These are phyloP conservation scores for Trypanosoma mega DNA, from an alignment of 208 protist genomes.

Conservation along the genomic window DNA sequence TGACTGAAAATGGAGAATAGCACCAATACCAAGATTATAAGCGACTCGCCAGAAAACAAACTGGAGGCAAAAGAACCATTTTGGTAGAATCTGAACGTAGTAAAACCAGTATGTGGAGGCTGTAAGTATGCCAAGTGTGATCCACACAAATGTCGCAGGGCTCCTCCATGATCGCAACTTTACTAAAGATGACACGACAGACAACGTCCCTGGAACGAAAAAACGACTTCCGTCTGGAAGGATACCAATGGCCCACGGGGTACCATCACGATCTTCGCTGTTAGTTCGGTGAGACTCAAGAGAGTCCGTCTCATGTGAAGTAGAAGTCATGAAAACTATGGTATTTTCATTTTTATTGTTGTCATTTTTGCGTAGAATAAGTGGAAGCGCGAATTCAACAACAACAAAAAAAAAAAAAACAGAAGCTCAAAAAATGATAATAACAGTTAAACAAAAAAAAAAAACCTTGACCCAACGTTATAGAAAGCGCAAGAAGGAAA, in stretches of 20 bases:
- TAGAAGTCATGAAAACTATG: no score
- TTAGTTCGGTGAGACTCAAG: slow-evolving; percentile 2
- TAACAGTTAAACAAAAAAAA: not conserved
- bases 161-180: slow-evolving; percentile 49
- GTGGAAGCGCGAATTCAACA: no score
- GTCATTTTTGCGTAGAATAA: no score
- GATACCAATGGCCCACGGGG: slow-evolving; percentile 27
- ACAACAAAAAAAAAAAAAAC: slow-evolving; percentile 3
- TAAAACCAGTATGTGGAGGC: slow-evolving; percentile 40
- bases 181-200: slow-evolving; percentile 47
- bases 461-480: not conserved
- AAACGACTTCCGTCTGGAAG: slow-evolving; percentile 58
- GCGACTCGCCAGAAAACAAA: slow-evolving; percentile 93
- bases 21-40: slow-evolving; percentile 93
- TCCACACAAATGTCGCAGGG: slow-evolving; percentile 55
- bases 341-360: no score
- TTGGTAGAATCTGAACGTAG: slow-evolving; percentile 32
- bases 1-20: slow-evolving; percentile 85
- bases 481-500: not conserved
- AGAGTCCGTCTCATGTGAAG: no score
- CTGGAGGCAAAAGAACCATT: slow-evolving; percentile 78
- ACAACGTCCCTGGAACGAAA: slow-evolving; percentile 65
- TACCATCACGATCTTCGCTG: not conserved
- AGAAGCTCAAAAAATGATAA: slow-evolving; percentile 6
- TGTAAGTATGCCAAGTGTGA: slow-evolving; percentile 31